Base-by-base conservation (phyloP, 345 rosid species). In the Adansonia digitata region DNA sequence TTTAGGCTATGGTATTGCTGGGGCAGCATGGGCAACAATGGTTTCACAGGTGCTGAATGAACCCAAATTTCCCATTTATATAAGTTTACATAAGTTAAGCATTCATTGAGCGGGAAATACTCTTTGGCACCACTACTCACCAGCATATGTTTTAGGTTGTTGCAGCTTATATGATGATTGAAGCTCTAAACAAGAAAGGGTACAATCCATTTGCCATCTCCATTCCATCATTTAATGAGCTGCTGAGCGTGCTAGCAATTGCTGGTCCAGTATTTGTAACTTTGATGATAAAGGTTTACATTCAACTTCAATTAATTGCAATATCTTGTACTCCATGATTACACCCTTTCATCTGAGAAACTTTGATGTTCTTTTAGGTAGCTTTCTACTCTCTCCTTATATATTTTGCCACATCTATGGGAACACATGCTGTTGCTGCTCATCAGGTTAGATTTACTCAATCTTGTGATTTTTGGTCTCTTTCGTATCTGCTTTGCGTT, bases 1-100 rank as follows among this genome's bases (percentile, higher is more conserved):
- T 81, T 81, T 92, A 74, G 95, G 92, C 63, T 90, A 86, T 69
- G 97, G 98, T 52, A 89, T 92, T 60, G 87, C 90, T n/a, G 98
- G 98, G 56, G 97, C 97, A 42, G 98, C 98, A 71, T 92, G 92
- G 95, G 93, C 97, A 42, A 91, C 98, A 48, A 82, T 90, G 87
- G 85, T 79, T 55, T 94, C 98, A 53, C 98, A 94, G 81, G 98
- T 94, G 81, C 46, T 42, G 26, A 66, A 39, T 63, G 20, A 55
- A 27, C 11, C 9, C 77, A 48, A 11, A 18, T 31, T 29, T 68
- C 72, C 22, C 7, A 27, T 46, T 7, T 31, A 6, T 68, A 68
- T 27, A 13, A 18, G 4, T 26, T 56, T n/a, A n/a, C 10, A 43
- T n/a, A n/a, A n/a, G n/a, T n/a, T n/a, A n/a, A 48, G 26, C 27